Percentiles rank a stretch among this genome's conserved stretches.
These are phyloP conservation scores for Populus davidiana DNA, from an alignment of 345 rosid genomes.

Conservation along the genomic window DNA sequence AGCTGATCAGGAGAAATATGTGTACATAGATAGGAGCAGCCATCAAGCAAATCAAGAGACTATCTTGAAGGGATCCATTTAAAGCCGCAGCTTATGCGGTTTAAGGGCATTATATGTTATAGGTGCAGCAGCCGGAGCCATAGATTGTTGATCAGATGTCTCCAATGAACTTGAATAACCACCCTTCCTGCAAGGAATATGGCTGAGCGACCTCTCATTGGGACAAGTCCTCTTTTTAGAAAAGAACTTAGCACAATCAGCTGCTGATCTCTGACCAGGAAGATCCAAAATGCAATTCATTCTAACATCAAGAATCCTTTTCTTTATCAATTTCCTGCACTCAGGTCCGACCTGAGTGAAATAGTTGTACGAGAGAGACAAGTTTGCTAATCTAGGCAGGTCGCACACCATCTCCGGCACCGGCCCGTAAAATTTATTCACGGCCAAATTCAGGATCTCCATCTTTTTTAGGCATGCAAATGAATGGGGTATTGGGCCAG, in stretches of 20 bases:
- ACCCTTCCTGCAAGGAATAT: conserved; percentile 36
- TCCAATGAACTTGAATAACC: background rate
- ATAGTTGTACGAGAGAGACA: conserved; percentile 44
- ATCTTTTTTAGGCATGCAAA: conserved; percentile 48
- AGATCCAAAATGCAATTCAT: conserved; percentile 57
- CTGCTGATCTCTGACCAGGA: conserved; percentile 37
- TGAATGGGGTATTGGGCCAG: conserved; percentile 55
- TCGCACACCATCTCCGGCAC: conserved; percentile 51
- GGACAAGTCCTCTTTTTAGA: conserved; percentile 17
- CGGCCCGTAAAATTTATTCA: conserved; percentile 38
- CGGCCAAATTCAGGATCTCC: conserved; percentile 34
- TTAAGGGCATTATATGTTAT: conserved; percentile 28
- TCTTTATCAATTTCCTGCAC: conserved; percentile 36
- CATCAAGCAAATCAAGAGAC: background rate
- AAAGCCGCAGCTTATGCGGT: conserved; percentile 15
- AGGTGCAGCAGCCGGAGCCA: conserved; percentile 12
- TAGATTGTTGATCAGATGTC: conserved; percentile 1
- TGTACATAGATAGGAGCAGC: no score
- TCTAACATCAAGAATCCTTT: conserved; percentile 36
- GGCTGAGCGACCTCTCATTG: conserved; percentile 14
- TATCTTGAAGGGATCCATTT: background rate
- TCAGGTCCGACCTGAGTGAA: conserved; percentile 54
- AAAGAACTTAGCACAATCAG: conserved; percentile 39
- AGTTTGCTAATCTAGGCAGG: conserved; percentile 31
- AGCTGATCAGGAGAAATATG: background rate